Percentiles rank a stretch among this genome's conserved stretches.
Conservation (phyloP, 2,329 filamentous ascomycete genomes). For the Talaromyces funiculosus region DNA sequence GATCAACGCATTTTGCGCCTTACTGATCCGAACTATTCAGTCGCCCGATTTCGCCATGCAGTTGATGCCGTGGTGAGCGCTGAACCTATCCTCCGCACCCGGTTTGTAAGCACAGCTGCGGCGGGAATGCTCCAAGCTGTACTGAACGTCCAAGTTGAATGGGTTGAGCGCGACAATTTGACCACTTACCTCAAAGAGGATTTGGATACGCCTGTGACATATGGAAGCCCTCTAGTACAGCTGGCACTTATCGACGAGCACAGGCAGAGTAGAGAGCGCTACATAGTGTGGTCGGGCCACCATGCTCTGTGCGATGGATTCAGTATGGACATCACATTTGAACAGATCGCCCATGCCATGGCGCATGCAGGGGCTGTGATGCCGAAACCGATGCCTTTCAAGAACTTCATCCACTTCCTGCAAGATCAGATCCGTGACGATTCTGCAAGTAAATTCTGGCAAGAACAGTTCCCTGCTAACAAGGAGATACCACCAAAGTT, state of each 20-base stretch:
- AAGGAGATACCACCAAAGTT: not conserved
- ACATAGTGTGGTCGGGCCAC: conserved; percentile 22
- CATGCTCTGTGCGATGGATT: conserved; percentile 46
- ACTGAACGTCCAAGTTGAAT: conserved; percentile 13
- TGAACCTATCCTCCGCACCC: not conserved
- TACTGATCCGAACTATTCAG: conserved; percentile 25
- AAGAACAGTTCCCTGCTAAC: not conserved
- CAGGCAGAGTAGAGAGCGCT: not conserved
- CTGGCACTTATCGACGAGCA: not conserved
- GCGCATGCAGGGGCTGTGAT: not conserved
- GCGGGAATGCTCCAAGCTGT: conserved; percentile 30
- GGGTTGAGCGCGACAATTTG: not conserved
- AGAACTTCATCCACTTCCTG: not conserved
- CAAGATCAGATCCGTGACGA: not conserved
- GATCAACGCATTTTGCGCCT: conserved; percentile 39
- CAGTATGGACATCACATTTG: not conserved
- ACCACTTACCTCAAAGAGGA: conserved; percentile 21
- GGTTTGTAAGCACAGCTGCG: conserved; percentile 27
- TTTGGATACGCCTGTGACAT: conserved; percentile 29
- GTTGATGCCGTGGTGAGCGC: not conserved
- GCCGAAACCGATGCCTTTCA: not conserved
- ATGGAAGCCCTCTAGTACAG: conserved; percentile 38
- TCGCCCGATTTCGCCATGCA: conserved; percentile 32
- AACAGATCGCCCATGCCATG: not conserved
- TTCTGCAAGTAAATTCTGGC: not conserved